These are phyloP conservation scores for Aspergillus fructus DNA, from an alignment of 2,329 filamentous ascomycete genomes.

Conservation along the genomic window DNA sequence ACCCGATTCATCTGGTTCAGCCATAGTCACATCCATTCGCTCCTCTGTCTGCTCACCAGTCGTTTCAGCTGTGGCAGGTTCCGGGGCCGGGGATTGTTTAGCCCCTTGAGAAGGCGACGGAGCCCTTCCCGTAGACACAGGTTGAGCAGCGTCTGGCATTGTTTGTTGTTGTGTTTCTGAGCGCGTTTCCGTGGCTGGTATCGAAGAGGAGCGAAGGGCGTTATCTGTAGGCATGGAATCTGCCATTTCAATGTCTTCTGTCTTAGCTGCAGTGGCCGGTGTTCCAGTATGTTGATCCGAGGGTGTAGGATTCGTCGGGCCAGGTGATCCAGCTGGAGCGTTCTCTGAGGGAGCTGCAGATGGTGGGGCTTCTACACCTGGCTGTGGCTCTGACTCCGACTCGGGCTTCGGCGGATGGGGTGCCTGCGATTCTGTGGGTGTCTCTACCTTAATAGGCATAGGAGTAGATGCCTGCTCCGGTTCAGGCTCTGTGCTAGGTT, in stretches of 20 bases:
- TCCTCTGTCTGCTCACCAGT: constrained; percentile 11
- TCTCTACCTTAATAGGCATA: constrained; percentile 6
- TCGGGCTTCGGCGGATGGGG: background rate
- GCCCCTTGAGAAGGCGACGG: constrained; percentile 6
- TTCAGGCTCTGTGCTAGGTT: constrained; percentile 24
- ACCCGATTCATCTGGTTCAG: constrained; percentile 7
- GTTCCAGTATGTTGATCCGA: constrained; percentile 1
- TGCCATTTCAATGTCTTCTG: constrained; percentile 21
- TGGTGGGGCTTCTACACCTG: background rate
- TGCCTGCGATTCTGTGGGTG: background rate
- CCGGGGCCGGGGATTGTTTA: background rate
- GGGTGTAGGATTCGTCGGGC: background rate
- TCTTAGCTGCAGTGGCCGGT: background rate
- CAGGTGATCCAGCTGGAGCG: background rate
- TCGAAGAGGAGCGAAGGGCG: background rate
- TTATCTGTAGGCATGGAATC: constrained; percentile 10
- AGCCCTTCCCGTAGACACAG: background rate
- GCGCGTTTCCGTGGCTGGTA: background rate
- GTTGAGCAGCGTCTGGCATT: background rate
- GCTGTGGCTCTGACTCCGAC: background rate
- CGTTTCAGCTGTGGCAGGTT: background rate
- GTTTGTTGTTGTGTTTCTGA: constrained; percentile 1
- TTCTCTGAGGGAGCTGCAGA: constrained; percentile 3
- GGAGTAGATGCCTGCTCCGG: constrained; percentile 7
- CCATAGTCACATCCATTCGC: constrained; percentile 9